Conservation (phyloP, 2,329 filamentous ascomycete genomes). For the Trichoderma cornu-damae region DNA sequence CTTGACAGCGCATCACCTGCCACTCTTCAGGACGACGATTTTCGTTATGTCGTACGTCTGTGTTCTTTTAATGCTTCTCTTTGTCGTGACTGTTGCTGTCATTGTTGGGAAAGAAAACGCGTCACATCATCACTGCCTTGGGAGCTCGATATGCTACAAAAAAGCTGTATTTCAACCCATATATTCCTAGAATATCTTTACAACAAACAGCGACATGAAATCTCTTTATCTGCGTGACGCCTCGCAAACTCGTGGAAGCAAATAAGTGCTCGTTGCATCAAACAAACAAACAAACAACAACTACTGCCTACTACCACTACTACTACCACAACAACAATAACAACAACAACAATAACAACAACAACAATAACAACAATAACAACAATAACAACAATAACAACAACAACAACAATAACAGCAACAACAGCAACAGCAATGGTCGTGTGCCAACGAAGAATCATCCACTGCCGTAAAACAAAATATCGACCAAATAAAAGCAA, state of each 20-base stretch:
- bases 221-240: neutral
- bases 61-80: neutral
- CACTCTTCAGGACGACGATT: neutral
- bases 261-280: neutral
- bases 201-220: neutral
- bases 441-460: neutral
- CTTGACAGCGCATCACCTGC: neutral
- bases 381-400: no score
- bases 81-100: no score
- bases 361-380: no score
- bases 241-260: neutral
- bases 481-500: neutral
- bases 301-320: no score
- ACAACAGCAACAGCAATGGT: neutral
- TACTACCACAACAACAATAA: no score
- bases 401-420: no score
- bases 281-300: no score
- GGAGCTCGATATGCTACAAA: no score
- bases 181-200: neutral
- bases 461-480: neutral
- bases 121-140: neutral
- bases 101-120: neutral
- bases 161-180: no score
- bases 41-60: neutral
- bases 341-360: no score